phyloP scores from a whole-genome alignment of 257 asterid species.

The Lycium ferocissimum region DNA sequence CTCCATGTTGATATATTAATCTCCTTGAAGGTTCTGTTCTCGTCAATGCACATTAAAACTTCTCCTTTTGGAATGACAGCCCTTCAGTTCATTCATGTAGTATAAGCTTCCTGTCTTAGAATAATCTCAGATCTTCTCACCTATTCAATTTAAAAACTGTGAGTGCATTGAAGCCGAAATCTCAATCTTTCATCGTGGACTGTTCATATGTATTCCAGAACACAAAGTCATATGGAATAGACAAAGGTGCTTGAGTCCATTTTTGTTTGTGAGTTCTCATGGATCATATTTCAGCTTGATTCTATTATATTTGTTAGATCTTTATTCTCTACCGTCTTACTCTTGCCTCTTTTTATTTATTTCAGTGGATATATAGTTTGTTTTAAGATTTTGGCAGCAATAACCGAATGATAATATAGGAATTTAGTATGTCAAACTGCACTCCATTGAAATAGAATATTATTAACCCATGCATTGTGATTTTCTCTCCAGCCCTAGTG shows the following conservation, averaged over 20 bases:
- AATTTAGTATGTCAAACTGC: not conserved
- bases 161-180: constrained; percentile 10
- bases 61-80: constrained; percentile 5
- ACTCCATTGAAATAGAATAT: not conserved
- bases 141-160: not conserved
- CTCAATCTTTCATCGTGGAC: not conserved
- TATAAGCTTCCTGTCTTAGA: not conserved
- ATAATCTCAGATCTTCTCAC: constrained; percentile 3
- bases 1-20: not conserved
- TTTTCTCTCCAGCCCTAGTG: not conserved
- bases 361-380: not conserved
- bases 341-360: not conserved
- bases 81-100: not conserved
- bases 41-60: not conserved
- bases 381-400: not conserved
- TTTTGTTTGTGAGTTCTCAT: constrained; percentile 13
- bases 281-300: not conserved
- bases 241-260: not conserved
- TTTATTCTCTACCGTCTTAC: not conserved
- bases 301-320: not conserved
- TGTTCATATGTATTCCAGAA: not conserved
- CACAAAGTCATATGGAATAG: not conserved
- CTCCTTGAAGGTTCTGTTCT: not conserved
- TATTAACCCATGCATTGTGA: not conserved
- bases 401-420: not conserved